Percentiles rank a stretch among this genome's conserved stretches.
Conservation (phyloP, 345 rosid species). For the Melaleuca quinquenervia region DNA sequence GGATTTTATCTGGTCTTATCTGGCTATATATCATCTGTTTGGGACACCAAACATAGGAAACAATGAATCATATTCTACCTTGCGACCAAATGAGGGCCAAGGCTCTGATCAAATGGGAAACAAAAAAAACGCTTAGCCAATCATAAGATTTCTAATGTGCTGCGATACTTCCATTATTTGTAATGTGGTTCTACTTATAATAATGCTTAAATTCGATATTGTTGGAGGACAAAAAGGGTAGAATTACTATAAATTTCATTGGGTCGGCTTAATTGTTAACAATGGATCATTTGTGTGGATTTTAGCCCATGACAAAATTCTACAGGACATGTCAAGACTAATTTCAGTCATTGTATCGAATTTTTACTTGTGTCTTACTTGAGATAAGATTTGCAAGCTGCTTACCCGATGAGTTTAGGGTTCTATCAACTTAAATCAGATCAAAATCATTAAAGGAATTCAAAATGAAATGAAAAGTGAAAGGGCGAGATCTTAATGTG, state of each 20-base stretch:
- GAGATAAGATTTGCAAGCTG: neutral
- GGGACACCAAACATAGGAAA: neutral
- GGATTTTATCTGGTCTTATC: neutral
- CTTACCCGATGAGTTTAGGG: neutral
- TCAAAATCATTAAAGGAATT: neutral
- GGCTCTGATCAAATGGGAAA: neutral
- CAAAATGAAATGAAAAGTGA: neutral
- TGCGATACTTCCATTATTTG: neutral
- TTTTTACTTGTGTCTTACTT: neutral
- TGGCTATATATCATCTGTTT: neutral
- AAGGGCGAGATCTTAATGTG: neutral
- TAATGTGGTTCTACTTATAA: neutral
- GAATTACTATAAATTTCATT: neutral
- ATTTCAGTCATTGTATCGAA: neutral
- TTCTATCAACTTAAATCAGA: neutral
- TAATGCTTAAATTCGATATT: neutral
- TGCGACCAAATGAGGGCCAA: neutral
- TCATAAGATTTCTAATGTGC: neutral
- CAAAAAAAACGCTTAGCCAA: neutral
- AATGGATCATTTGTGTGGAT: neutral
- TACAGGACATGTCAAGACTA: neutral
- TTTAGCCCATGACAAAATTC: neutral
- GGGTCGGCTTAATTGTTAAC: neutral
- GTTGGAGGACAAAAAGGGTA: neutral
- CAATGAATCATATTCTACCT: neutral